Evolutionary conservation across 2,329 filamentous ascomycete species (phyloP), one percentile per base, ranked within the genome.

Genomic region (Alternaria burnsii): DNA sequence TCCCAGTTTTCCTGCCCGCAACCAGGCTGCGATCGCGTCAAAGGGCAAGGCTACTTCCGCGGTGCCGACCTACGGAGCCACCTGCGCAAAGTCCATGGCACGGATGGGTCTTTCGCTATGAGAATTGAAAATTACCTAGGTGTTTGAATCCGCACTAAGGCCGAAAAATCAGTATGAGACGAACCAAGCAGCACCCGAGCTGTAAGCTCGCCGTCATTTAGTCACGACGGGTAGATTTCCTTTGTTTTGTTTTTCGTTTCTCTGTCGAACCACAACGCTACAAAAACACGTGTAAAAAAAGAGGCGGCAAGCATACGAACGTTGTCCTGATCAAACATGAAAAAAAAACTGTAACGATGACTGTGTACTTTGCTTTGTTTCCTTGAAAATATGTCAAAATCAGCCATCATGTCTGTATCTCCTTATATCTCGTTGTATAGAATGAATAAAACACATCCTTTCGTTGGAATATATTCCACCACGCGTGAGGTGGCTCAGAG

Each of bases 11-110:
- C 40, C 0, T 58, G 47, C n/a, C 47, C n/a, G 6, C 47, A 52
- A 7, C 14, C 47, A 12, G 55, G 47, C 14, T 58, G 48, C 4
- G 47, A 58, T 10, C 47, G 55, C 14, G 6, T 58, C 5, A 24
- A 58, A 1, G 32, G 47, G 3, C 53, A 58, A 6, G 55, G 48
- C 1, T 58, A 58, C 14, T 58, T 52, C 4, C 30, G 47, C 0
- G 2, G 2, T 6, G 20, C n/a, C 2, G 48, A 44, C n/a, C 47
- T 58, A 4, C 47, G 30, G 0, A 1, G 0, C 14, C 55, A 58
- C 26, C n/a, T 58, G 2, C 47, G 47, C 9, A 58, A 53, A 7
- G 47, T 26, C 2, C 55, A 58, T 20, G 22, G 41, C 36, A 56
- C 28, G 1, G 28, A 52, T 1, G 44, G 44, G 11, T 24, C 26